Percentiles rank a stretch among this genome's conserved stretches.
Evolutionary conservation across 352 stramenopile species (phyloP).

Genomic region (Phytopythium oedochilum): DNA sequence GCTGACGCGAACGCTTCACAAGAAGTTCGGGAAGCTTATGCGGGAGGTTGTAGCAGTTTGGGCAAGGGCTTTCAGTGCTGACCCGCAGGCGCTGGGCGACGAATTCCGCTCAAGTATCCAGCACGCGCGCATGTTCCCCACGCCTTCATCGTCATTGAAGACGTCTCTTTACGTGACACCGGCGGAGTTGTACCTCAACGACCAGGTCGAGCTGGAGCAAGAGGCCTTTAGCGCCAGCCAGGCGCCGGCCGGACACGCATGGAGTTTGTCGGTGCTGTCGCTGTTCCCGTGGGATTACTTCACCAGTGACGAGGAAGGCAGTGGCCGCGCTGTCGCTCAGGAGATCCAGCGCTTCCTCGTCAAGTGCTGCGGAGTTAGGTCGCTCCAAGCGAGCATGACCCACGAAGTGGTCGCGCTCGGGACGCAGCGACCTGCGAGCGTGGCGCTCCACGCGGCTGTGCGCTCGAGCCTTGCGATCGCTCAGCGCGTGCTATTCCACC

Average conservation of each 20-base stretch:
- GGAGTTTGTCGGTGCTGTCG: slow-evolving; percentile 31
- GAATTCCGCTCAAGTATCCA: slow-evolving; percentile 2
- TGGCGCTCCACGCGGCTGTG: slow-evolving; percentile 19
- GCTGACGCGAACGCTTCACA: slow-evolving; percentile 2
- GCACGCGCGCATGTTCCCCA: background rate
- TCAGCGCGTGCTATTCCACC: slow-evolving; percentile 54
- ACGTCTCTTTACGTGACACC: background rate
- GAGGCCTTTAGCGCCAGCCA: slow-evolving; percentile 16
- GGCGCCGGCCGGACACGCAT: slow-evolving; percentile 4
- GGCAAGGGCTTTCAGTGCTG: slow-evolving; percentile 12
- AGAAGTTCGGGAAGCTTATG: slow-evolving; percentile 24
- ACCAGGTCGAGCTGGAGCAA: slow-evolving; percentile 42
- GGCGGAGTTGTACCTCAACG: slow-evolving; percentile 55
- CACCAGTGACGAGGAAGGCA: slow-evolving; percentile 5
- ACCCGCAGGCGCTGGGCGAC: background rate
- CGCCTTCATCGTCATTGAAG: too few species aligned
- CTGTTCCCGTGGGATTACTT: slow-evolving; percentile 56
- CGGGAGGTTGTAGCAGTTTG: slow-evolving; percentile 21
- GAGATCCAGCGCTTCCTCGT: slow-evolving; percentile 30
- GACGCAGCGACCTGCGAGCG: slow-evolving; percentile 18
- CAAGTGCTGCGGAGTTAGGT: slow-evolving; percentile 43
- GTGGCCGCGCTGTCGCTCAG: slow-evolving; percentile 7
- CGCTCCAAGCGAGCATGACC: slow-evolving; percentile 38
- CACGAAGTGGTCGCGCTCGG: slow-evolving; percentile 51
- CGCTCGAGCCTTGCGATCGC: slow-evolving; percentile 28